A percentile compares a stretch with the other conserved stretches of the same genome.
Evolutionary conservation across 2,329 filamentous ascomycete genomes (phyloP).

Genomic region (Fusarium penzigii): DNA sequence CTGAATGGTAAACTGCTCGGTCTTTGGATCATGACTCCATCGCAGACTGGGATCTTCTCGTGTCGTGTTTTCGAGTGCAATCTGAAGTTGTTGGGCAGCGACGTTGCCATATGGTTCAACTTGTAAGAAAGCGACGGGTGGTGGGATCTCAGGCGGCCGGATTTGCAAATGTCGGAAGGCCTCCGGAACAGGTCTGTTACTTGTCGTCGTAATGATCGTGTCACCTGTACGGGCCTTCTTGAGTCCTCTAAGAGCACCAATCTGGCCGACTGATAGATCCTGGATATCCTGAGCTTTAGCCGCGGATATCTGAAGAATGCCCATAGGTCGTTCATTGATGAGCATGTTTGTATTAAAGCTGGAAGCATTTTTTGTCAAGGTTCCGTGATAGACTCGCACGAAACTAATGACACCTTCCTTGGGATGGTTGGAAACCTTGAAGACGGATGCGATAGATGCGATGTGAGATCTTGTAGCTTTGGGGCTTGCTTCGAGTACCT

Average conservation of each 20-base stretch:
- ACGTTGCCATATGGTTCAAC: conserved; percentile 78
- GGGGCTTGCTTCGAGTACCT: conserved; percentile 44
- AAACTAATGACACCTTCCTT: conserved; percentile 88
- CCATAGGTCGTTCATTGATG: conserved; percentile 75
- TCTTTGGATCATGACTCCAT: conserved; percentile 82
- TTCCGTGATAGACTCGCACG: conserved; percentile 87
- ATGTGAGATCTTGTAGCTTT: conserved; percentile 37
- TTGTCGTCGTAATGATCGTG: conserved; percentile 76
- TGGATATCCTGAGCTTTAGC: conserved; percentile 83
- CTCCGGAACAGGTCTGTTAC: conserved; percentile 62
- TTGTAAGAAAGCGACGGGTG: conserved; percentile 95
- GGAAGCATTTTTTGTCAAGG: conserved; percentile 69
- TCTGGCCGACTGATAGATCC: conserved; percentile 81
- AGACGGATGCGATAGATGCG: conserved; percentile 66
- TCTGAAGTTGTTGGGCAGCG: conserved; percentile 78
- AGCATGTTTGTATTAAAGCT: conserved; percentile 88
- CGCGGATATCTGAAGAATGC: conserved; percentile 86
- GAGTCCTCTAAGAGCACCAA: conserved; percentile 87
- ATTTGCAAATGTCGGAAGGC: conserved; percentile 76
- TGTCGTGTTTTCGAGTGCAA: conserved; percentile 74
- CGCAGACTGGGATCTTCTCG: conserved; percentile 92
- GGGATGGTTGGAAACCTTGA: conserved; percentile 92
- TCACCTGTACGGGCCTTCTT: conserved; percentile 94
- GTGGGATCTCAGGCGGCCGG: conserved; percentile 83
- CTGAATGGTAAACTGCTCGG: conserved; percentile 87